A percentile compares a stretch with the other conserved stretches of the same genome.
Evolutionary conservation across 2,329 filamentous ascomycete genomes (phyloP).

Genomic region (Fusarium udum): DNA sequence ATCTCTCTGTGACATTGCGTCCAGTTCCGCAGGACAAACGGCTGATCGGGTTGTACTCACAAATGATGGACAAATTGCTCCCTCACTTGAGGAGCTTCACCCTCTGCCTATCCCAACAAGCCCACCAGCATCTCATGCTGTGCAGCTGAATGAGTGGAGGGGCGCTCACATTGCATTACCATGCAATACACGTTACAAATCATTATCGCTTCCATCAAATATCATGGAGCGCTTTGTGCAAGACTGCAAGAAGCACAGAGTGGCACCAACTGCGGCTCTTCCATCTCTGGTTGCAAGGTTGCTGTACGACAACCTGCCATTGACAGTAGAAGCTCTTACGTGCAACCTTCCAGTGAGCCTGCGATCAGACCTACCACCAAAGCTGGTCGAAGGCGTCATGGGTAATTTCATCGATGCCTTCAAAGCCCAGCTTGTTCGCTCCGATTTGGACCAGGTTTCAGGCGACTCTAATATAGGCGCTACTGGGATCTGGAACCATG

Average conservation of each 20-base stretch:
- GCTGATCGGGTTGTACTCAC: not conserved
- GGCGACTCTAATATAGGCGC: not conserved
- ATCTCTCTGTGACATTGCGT: not conserved
- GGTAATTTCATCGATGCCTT: constrained; percentile 6
- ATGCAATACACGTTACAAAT: not conserved
- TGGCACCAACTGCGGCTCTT: not conserved
- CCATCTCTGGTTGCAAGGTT: not conserved
- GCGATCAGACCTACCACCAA: not conserved
- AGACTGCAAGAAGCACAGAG: not conserved
- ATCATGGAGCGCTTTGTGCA: not conserved
- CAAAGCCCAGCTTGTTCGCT: not conserved
- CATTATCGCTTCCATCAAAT: not conserved
- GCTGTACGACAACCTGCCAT: not conserved
- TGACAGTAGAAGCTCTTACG: not conserved
- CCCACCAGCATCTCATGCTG: not conserved
- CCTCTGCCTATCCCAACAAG: not conserved
- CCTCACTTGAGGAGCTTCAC: not conserved
- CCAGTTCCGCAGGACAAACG: rapidly evolving
- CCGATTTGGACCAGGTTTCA: not conserved
- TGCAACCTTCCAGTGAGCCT: constrained; percentile 4
- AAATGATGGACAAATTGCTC: not conserved
- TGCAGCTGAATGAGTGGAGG: not conserved
- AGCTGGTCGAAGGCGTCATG: not conserved
- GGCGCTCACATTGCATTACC: not conserved
- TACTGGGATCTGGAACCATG: not conserved